These are phyloP conservation scores for Paramyrothecium sp. DNA, from an alignment of 2,329 filamentous ascomycete genomes.

Conservation along the genomic window DNA sequence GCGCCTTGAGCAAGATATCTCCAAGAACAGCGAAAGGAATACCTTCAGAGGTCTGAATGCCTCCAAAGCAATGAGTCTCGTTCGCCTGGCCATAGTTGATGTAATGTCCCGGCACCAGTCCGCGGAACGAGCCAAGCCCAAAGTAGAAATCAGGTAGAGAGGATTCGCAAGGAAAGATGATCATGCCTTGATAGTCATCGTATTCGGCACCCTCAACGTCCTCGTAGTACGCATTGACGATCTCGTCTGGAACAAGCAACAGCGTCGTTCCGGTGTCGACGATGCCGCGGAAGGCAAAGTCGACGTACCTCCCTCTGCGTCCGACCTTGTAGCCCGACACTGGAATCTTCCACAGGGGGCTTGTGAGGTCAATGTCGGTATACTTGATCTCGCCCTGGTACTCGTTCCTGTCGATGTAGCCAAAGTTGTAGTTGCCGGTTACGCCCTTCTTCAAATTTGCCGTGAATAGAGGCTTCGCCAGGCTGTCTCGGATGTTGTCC, in stretches of 20 bases:
- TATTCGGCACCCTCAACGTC: conserved; percentile 50
- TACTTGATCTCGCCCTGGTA: conserved; percentile 60
- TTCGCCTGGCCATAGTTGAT: conserved; percentile 33
- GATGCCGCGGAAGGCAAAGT: conserved; percentile 48
- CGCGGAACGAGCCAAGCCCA: conserved; percentile 30
- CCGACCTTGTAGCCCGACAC: conserved; percentile 56
- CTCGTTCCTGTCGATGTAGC: conserved; percentile 52
- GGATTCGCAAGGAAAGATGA: conserved; percentile 55
- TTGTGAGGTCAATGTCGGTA: conserved; percentile 44
- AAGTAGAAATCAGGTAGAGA: conserved; percentile 43
- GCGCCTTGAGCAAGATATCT: conserved; percentile 40
- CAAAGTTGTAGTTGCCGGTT: conserved; percentile 39
- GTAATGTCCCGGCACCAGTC: conserved; percentile 32
- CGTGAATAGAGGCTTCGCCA: conserved; percentile 33
- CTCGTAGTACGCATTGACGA: conserved; percentile 59
- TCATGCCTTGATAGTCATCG: conserved; percentile 47
- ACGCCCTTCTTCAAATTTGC: conserved; percentile 28
- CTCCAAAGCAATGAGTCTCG: conserved; percentile 29
- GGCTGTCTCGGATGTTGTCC: conserved; percentile 28
- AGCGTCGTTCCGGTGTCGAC: conserved; percentile 72
- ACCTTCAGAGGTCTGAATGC: conserved; percentile 33
- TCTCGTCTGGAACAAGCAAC: conserved; percentile 51
- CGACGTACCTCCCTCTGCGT: conserved; percentile 7
- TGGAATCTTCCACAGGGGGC: conserved; percentile 63
- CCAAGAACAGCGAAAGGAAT: conserved; percentile 38